Base-by-base conservation (phyloP, 371 early-diverging fungal species). In the Lichtheimia ornata region DNA sequence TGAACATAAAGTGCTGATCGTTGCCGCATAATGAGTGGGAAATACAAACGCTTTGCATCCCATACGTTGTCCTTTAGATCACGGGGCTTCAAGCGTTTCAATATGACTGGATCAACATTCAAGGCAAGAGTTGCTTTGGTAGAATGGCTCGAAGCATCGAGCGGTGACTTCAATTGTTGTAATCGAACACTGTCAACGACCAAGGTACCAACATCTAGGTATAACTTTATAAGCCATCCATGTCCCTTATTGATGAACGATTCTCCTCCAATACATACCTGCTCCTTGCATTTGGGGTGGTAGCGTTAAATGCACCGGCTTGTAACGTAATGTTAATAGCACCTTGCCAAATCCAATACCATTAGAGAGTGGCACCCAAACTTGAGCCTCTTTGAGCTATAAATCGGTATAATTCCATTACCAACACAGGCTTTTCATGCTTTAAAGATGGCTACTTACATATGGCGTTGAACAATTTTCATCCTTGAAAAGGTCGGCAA, bases 291-390 rank as follows among this genome's bases (percentile, higher is more conserved):
- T 52, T 41, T 66, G 53, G 2, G 67, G 62, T 14, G 79, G 70
- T 4, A 78, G 42, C 3, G 67, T 64, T 43, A 78, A 51, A 17
- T 67, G 69, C n/a, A 75, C 70, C 18, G 79, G 79, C 52, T 78
- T 78, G 49, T 71, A 78, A 17, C 70, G 72, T 20, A 78, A 42
- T 6, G 75, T 63, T 0, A 78, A 9, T n/a, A 78, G 58, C 6
- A 78, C 59, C 61, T 78, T 78, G 24, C 79, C 79, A 55, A 71
- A 72, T 1, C 75, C 79, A 54, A 78, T 71, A 30, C 76, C 79
- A 49, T 70, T 63, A 1, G 56, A 22, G 12, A 78, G 55, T 25
- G 70, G 64, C 15, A 78, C 28, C 79, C 79, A 78, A 41, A 63
- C 51, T 43, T 73, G 71, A 18, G 61, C 20, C 58, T 73, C 73